These are phyloP conservation scores for Monosporascus cannonballus DNA, from an alignment of 2,329 filamentous ascomycete species.

Conservation along the genomic window DNA sequence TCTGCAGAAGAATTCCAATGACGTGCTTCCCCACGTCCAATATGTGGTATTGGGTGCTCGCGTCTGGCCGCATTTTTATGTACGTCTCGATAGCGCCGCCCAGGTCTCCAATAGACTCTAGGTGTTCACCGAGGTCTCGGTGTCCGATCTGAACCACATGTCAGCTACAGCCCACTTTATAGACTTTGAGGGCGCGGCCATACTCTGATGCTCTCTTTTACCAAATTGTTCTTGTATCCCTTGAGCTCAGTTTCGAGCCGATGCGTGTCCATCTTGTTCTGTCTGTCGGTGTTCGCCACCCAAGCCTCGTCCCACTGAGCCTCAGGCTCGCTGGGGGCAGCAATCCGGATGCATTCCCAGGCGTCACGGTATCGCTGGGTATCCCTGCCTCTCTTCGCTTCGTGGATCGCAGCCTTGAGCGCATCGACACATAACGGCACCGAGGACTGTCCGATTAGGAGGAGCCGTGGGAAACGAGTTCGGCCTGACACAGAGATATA, in stretches of 20 bases:
- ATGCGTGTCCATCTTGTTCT: constrained; percentile 63
- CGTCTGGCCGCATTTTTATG: constrained; percentile 82
- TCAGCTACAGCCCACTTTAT: neutral
- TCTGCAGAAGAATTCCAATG: constrained; percentile 68
- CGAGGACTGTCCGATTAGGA: constrained; percentile 74
- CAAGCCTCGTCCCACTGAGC: constrained; percentile 64
- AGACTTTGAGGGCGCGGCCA: constrained; percentile 16
- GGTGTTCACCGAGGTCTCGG: constrained; percentile 82
- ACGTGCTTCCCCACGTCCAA: constrained; percentile 76
- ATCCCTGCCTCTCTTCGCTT: constrained; percentile 73
- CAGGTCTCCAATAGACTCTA: constrained; percentile 72
- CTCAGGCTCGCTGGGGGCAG: constrained; percentile 62
- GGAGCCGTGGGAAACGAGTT: constrained; percentile 73
- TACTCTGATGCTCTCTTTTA: constrained; percentile 94
- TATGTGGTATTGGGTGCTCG: constrained; percentile 77
- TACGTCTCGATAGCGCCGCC: constrained; percentile 70
- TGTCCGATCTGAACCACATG: constrained; percentile 69
- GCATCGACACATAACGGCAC: constrained; percentile 73
- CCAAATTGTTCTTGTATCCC: constrained; percentile 91
- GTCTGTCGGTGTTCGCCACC: constrained; percentile 61
- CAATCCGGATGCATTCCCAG: constrained; percentile 56
- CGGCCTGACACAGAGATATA: constrained; percentile 51
- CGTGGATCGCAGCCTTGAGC: constrained; percentile 66
- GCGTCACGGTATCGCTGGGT: constrained; percentile 64
- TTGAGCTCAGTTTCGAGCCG: constrained; percentile 82